phyloP scores from a whole-genome alignment of 495 filamentous ascomycete species.

The Penicillium lividum region DNA sequence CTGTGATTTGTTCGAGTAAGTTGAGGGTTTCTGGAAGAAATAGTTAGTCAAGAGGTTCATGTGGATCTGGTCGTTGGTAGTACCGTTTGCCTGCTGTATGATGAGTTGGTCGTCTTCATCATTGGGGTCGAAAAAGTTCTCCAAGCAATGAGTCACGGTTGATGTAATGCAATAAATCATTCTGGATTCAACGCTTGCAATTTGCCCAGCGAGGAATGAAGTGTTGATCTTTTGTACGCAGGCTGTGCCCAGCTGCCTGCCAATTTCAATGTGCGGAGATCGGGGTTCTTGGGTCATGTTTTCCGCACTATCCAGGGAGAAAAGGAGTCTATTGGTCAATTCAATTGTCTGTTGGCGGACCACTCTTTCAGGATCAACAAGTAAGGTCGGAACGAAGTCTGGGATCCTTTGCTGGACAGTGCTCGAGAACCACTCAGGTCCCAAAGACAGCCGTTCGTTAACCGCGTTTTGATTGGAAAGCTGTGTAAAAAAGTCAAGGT shows the following conservation, averaged over 20 bases:
- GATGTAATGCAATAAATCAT: slow-evolving; percentile 37
- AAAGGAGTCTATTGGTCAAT: slow-evolving; percentile 59
- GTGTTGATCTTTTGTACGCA: slow-evolving; percentile 39
- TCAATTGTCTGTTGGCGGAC: slow-evolving; percentile 57
- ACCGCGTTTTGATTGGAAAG: slow-evolving; percentile 32
- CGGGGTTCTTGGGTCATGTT: not conserved
- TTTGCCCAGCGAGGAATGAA: slow-evolving; percentile 28
- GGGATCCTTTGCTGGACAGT: slow-evolving; percentile 56
- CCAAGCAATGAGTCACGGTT: slow-evolving; percentile 46
- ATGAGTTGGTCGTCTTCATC: slow-evolving; percentile 41
- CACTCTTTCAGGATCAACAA: slow-evolving; percentile 59
- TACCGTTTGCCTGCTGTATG: slow-evolving; percentile 41
- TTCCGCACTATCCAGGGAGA: slow-evolving; percentile 6
- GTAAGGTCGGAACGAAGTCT: slow-evolving; percentile 66
- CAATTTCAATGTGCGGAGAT: not conserved
- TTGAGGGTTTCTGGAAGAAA: slow-evolving; percentile 28
- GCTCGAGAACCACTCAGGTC: slow-evolving; percentile 37
- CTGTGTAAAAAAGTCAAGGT: slow-evolving; percentile 58
- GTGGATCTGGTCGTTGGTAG: slow-evolving; percentile 8
- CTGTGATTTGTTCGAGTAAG: slow-evolving; percentile 36
- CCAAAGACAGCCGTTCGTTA: slow-evolving; percentile 41
- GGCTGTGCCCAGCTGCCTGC: not conserved
- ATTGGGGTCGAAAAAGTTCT: slow-evolving; percentile 39
- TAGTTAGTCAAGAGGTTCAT: not conserved
- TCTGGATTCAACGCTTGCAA: slow-evolving; percentile 36